Percentiles rank a stretch among this genome's conserved stretches.
These are phyloP conservation scores for Xerocomus minutiporus DNA, from an alignment of 1,284 basidiomycete species.

Conservation along the genomic window DNA sequence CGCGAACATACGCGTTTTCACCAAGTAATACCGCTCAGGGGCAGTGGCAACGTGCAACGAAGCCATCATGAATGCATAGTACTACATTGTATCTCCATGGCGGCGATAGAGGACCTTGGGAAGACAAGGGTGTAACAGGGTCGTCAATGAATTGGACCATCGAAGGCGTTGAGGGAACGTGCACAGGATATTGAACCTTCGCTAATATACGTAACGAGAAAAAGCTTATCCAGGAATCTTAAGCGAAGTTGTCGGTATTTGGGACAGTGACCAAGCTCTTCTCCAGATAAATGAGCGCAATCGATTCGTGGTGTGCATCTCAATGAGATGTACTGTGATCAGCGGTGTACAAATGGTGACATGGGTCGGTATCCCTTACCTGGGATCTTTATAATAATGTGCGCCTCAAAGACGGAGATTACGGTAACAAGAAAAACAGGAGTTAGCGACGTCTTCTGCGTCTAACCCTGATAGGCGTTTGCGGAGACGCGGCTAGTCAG, in stretches of 20 bases:
- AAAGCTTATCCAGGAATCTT: constrained; percentile 1
- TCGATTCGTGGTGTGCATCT: constrained; percentile 13
- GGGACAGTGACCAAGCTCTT: constrained; percentile 7
- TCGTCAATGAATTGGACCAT: constrained; percentile 17
- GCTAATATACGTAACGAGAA: constrained; percentile 1
- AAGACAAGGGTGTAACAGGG: constrained; percentile 19
- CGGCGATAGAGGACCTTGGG: constrained; percentile 27
- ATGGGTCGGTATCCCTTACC: constrained; percentile 7
- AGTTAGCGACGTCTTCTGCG: constrained; percentile 27
- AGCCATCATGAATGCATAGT: constrained; percentile 4
- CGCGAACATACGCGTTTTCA: constrained; percentile 17
- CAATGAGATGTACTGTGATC: constrained; percentile 6
- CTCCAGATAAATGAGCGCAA: constrained; percentile 7
- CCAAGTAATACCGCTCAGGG: constrained; percentile 30
- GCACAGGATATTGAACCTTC: constrained; percentile 16
- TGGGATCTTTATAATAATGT: constrained; percentile 16
- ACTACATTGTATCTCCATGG: constrained; percentile 18
- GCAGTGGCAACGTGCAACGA: constrained; percentile 21
- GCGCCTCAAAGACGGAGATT: constrained; percentile 30
- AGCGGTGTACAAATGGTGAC: constrained; percentile 8
- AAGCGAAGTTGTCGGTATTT: constrained; percentile 2
- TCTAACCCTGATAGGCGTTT: constrained; percentile 32
- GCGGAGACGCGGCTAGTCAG: constrained; percentile 22
- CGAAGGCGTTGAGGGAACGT: constrained; percentile 9
- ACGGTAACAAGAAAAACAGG: constrained; percentile 29